phyloP scores from a whole-genome alignment of 2,329 filamentous ascomycete genomes.

The Colletotrichum filicis region DNA sequence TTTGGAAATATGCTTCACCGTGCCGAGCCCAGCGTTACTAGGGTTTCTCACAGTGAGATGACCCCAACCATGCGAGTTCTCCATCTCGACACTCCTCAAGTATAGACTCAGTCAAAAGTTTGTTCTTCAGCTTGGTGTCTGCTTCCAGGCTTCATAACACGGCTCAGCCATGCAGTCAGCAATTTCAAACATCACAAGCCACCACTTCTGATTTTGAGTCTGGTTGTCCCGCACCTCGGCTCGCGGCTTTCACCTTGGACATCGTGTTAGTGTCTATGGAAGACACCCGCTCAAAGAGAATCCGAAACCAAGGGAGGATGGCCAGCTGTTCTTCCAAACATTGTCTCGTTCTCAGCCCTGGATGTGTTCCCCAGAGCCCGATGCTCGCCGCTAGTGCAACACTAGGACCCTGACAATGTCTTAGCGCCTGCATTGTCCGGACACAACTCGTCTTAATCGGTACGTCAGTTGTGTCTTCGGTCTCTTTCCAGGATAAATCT shows the following conservation, averaged over 20 bases:
- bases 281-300: not conserved
- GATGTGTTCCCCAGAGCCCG: not conserved
- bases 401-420: constrained; percentile 6
- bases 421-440: constrained; percentile 22
- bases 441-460: not conserved
- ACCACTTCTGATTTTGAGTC: not conserved
- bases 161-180: not conserved
- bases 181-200: not conserved
- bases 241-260: not conserved
- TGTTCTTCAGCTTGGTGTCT: not conserved
- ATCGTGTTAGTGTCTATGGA: not conserved
- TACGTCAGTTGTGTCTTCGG: not conserved
- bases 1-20: not conserved
- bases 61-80: not conserved
- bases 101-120: not conserved
- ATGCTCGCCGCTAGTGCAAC: constrained; percentile 15
- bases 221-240: not conserved
- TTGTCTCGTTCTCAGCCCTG: constrained; percentile 20
- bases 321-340: not conserved
- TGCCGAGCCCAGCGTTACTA: not conserved
- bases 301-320: not conserved
- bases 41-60: not conserved
- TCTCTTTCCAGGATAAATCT: not conserved
- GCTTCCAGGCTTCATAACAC: not conserved
- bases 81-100: not conserved